phyloP scores from a whole-genome alignment of 257 asterid genomes.

The Solanum etuberosum region DNA sequence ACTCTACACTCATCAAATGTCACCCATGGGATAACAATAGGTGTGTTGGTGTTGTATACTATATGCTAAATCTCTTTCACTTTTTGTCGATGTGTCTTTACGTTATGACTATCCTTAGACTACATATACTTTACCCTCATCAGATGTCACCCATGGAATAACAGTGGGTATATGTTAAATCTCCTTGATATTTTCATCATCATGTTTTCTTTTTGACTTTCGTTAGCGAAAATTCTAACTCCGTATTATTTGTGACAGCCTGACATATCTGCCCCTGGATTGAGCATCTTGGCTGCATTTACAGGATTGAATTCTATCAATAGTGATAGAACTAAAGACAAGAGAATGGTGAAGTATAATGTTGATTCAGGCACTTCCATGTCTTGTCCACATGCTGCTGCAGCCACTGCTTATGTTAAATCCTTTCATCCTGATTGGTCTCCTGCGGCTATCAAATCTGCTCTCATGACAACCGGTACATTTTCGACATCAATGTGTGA shows the following conservation, averaged over 20 bases:
- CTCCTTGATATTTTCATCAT: not conserved
- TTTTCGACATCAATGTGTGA: not conserved
- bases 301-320: conserved; percentile 15
- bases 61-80: not conserved
- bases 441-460: conserved; percentile 72
- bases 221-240: not conserved
- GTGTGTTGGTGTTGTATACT: not conserved
- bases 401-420: conserved; percentile 69
- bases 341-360: conserved; percentile 26
- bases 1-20: not conserved
- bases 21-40: not conserved
- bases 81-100: too few relatives aligned
- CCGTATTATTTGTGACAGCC: conserved; percentile 28
- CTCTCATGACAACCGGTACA: conserved; percentile 76
- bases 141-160: too few relatives aligned
- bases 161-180: not conserved
- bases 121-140: too few relatives aligned
- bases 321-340: conserved; percentile 8
- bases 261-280: conserved; percentile 82
- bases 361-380: conserved; percentile 79
- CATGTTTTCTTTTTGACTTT: not conserved
- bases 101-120: too few relatives aligned
- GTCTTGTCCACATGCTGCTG: conserved; percentile 78
- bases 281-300: conserved; percentile 59
- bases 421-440: conserved; percentile 74